Conservation (phyloP, 257 asterid species). For the Solanum stenotomum region DNA sequence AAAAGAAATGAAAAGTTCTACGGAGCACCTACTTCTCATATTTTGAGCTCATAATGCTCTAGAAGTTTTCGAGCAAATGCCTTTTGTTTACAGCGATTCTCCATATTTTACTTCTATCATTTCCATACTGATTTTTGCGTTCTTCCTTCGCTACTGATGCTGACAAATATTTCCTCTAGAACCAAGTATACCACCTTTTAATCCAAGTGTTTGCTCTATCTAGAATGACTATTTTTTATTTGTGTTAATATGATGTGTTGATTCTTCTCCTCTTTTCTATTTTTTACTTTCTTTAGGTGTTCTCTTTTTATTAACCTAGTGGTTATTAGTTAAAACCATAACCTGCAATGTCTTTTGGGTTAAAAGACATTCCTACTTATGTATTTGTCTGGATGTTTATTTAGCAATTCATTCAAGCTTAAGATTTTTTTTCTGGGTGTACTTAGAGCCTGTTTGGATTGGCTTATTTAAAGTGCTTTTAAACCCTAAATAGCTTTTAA, state of each 20-base stretch:
- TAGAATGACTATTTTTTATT: background rate
- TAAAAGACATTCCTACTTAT: background rate
- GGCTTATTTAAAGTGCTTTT: background rate
- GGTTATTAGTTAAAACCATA: background rate
- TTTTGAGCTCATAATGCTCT: background rate
- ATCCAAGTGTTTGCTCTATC: background rate
- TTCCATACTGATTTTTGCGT: background rate
- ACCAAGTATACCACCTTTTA: background rate
- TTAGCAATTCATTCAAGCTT: background rate
- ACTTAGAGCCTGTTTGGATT: background rate
- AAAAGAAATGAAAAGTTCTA: background rate
- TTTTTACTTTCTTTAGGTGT: background rate
- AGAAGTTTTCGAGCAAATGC: background rate
- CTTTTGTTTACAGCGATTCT: background rate
- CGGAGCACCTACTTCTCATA: background rate
- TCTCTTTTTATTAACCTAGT: background rate
- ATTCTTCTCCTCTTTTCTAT: background rate
- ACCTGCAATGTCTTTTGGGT: background rate
- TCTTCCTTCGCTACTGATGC: background rate
- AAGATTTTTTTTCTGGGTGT: background rate
- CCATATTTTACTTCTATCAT: background rate
- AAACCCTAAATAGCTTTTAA: background rate
- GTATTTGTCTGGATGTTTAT: background rate
- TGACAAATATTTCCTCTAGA: background rate
- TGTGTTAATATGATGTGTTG: background rate